Conservation (phyloP, 2,329 filamentous ascomycete species). For the Fusarium denticulatum region DNA sequence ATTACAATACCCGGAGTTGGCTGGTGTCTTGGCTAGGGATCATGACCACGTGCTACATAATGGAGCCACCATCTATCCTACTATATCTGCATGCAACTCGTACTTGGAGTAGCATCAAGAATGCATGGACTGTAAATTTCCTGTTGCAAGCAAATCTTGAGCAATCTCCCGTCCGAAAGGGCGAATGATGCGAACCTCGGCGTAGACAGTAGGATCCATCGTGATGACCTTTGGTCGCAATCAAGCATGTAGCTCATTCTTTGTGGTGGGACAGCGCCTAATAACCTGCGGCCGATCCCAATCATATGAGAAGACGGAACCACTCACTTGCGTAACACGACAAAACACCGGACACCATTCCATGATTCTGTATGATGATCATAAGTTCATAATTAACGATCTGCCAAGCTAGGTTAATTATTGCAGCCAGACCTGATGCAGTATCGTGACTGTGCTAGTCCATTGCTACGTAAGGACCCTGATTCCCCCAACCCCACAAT, state of each 20-base stretch:
- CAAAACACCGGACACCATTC: not conserved
- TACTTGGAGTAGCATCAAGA: not conserved
- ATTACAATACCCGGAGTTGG: slow-evolving; percentile 16
- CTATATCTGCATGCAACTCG: slow-evolving; percentile 13
- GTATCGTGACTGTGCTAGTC: slow-evolving; percentile 29
- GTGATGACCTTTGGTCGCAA: not conserved
- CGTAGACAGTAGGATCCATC: slow-evolving; percentile 2
- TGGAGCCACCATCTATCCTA: not conserved
- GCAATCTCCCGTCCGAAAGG: not conserved
- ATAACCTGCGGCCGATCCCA: slow-evolving; percentile 26
- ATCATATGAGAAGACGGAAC: slow-evolving; percentile 19
- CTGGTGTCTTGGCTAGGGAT: slow-evolving; percentile 16
- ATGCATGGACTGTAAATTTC: not conserved
- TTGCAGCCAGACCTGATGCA: slow-evolving; percentile 10
- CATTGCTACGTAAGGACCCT: slow-evolving; percentile 22
- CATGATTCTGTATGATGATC: not conserved
- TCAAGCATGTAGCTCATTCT: not conserved
- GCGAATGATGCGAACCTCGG: slow-evolving; percentile 7
- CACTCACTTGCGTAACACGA: not conserved
- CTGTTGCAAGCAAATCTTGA: not conserved
- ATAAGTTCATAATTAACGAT: slow-evolving; percentile 21
- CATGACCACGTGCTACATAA: slow-evolving; percentile 19
- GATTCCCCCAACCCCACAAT: slow-evolving; percentile 36
- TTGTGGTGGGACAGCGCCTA: slow-evolving; percentile 1
- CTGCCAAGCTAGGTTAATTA: slow-evolving; percentile 7